A percentile compares a stretch with the other conserved stretches of the same genome.
Conservation (phyloP, 2,329 filamentous ascomycete species). For the Thelonectria discophora region DNA sequence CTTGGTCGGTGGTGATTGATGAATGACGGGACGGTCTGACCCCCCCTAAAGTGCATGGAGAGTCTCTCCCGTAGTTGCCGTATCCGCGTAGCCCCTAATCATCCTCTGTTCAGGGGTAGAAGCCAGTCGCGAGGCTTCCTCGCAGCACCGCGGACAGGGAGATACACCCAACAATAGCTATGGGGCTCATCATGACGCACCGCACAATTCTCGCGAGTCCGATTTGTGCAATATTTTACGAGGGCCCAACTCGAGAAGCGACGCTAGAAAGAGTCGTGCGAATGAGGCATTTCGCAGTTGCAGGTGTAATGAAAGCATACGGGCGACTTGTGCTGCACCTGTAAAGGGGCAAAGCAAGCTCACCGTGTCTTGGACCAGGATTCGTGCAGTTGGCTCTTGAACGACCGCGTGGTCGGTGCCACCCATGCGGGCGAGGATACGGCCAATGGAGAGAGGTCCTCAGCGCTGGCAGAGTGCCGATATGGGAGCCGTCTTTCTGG, state of each 20-base stretch:
- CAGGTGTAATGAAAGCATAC: constrained; percentile 39
- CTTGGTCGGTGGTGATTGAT: not conserved
- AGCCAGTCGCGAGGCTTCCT: constrained; percentile 11
- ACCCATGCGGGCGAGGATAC: constrained; percentile 34
- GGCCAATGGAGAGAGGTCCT: constrained; percentile 33
- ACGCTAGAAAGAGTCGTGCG: not conserved
- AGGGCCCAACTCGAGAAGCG: not conserved
- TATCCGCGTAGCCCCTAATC: constrained; percentile 27
- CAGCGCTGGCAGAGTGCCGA: constrained; percentile 37
- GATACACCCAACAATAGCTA: not conserved
- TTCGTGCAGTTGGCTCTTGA: constrained; percentile 32
- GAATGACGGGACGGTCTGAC: not conserved
- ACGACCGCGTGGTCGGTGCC: constrained; percentile 42
- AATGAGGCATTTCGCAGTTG: constrained; percentile 31
- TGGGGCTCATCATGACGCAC: not conserved
- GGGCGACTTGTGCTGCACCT: constrained; percentile 37
- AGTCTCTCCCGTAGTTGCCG: constrained; percentile 21
- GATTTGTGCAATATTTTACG: not conserved
- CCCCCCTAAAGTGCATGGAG: not conserved
- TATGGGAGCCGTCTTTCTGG: constrained; percentile 19
- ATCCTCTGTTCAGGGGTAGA: constrained; percentile 35
- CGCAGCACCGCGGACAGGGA: constrained; percentile 8
- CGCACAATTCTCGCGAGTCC: not conserved
- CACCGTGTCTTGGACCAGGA: constrained; percentile 38
- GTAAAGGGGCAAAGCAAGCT: constrained; percentile 44